phyloP scores from a whole-genome alignment of 1,139 yeast genomes.

The Barnettozyma hawaiiensis region DNA sequence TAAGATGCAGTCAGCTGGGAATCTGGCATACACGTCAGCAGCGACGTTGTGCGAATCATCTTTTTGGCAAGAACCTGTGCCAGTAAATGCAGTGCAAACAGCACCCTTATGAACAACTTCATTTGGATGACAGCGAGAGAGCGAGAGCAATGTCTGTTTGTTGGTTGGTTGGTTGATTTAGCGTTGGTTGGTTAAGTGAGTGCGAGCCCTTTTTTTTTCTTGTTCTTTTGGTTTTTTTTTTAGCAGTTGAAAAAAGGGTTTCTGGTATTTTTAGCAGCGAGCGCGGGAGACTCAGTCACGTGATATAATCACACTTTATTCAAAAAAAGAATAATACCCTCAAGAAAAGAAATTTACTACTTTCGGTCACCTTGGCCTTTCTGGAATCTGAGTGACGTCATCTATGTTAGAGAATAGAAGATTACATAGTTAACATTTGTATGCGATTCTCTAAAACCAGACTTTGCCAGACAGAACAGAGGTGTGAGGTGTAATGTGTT shows the following conservation, averaged over 20 bases:
- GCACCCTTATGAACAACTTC: constrained; percentile 2
- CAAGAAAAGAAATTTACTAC: not conserved
- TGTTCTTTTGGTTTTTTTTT: too few species aligned
- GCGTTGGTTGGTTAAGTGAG: not conserved
- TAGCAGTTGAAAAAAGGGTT: too few species aligned
- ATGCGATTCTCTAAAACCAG: not conserved
- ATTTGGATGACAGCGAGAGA: too few species aligned
- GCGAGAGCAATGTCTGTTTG: not conserved
- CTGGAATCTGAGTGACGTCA: too few species aligned
- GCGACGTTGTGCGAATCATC: constrained; percentile 49
- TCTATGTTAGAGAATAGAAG: not conserved
- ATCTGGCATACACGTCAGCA: constrained; percentile 87
- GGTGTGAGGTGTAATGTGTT: too few species aligned
- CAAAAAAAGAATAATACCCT: too few species aligned
- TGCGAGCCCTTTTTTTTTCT: too few species aligned
- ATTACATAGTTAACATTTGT: not conserved
- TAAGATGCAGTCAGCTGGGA: constrained; percentile 85
- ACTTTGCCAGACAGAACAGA: too few species aligned
- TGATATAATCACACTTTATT: too few species aligned
- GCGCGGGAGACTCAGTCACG: too few species aligned
- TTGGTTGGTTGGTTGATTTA: not conserved
- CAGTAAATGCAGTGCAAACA: constrained; percentile 3
- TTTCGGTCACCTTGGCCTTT: too few species aligned
- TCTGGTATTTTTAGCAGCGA: too few species aligned
- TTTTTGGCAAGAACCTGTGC: constrained; percentile 15